Conservation (phyloP, 192 early-diverging fungal species). For the Mortierella hygrophila region DNA sequence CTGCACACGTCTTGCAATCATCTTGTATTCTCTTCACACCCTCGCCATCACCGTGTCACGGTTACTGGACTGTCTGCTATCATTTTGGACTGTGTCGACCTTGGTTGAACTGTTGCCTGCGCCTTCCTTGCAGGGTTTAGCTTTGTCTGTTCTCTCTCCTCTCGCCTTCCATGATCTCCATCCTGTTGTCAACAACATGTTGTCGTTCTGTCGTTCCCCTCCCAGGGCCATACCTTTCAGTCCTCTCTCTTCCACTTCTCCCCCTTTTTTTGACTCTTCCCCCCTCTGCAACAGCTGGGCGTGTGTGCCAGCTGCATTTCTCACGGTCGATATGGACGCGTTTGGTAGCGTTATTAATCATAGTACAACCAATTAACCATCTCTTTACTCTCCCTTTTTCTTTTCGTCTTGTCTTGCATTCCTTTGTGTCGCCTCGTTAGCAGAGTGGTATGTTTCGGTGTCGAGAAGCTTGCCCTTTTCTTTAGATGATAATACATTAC, state of each 20-base stretch:
- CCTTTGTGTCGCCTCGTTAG: neutral
- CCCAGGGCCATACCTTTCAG: too few relatives aligned
- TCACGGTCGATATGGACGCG: neutral
- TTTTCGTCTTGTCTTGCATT: neutral
- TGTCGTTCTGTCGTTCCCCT: neutral
- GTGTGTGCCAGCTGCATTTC: neutral
- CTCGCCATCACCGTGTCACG: neutral
- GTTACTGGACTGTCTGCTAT: too few relatives aligned
- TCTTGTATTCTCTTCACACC: too few relatives aligned
- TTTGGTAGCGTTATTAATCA: neutral
- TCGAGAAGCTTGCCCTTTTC: neutral
- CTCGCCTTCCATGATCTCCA: neutral
- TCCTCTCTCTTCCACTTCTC: neutral
- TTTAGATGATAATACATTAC: neutral
- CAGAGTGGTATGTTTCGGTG: slow-evolving; percentile 2
- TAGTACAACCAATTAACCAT: neutral
- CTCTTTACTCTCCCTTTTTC: neutral
- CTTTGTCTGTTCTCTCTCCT: neutral
- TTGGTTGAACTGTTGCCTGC: neutral
- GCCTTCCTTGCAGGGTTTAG: neutral
- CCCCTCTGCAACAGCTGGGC: neutral
- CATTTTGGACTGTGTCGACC: neutral
- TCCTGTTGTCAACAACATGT: neutral
- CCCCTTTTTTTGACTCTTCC: neutral
- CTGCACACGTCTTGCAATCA: too few relatives aligned